Evolutionary conservation across 164 flowering plant genomes (phyloP).

Genomic region (Malania oleifera): DNA sequence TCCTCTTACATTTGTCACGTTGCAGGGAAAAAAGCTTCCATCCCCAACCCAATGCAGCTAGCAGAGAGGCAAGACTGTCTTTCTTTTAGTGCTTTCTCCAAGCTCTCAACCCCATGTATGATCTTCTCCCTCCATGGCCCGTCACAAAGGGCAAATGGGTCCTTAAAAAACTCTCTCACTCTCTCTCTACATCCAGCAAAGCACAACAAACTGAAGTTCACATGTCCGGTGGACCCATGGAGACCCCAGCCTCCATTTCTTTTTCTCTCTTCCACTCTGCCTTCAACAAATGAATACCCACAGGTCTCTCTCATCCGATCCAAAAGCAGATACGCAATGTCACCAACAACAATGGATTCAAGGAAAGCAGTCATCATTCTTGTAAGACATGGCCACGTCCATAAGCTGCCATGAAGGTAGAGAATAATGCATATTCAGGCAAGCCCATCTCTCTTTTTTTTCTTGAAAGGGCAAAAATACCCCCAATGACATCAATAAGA

Average conservation of each 20-base stretch:
- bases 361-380: constrained; percentile 9
- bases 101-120: constrained; percentile 17
- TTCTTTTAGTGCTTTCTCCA: constrained; percentile 10
- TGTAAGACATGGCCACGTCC: constrained; percentile 6
- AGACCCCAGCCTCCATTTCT: constrained; percentile 8
- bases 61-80: constrained; percentile 2
- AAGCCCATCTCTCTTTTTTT: constrained; percentile 10
- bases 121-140: not conserved
- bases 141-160: constrained; percentile 8
- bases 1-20: constrained; percentile 13
- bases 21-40: constrained; percentile 10
- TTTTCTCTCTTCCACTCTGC: no score
- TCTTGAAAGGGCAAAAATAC: constrained; percentile 23
- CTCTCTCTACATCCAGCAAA: constrained; percentile 6
- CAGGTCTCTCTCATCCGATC: constrained; percentile 35
- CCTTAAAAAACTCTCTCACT: constrained; percentile 17
- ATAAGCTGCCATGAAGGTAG: constrained; percentile 8
- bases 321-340: constrained; percentile 36
- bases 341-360: constrained; percentile 24
- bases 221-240: constrained; percentile 26
- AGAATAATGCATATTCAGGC: constrained; percentile 1
- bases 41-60: constrained; percentile 9
- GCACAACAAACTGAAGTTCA: constrained; percentile 19
- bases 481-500: constrained; percentile 13
- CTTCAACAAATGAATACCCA: constrained; percentile 21